Conservation (phyloP, 441 rosid genomes). For the Croton setiger region DNA sequence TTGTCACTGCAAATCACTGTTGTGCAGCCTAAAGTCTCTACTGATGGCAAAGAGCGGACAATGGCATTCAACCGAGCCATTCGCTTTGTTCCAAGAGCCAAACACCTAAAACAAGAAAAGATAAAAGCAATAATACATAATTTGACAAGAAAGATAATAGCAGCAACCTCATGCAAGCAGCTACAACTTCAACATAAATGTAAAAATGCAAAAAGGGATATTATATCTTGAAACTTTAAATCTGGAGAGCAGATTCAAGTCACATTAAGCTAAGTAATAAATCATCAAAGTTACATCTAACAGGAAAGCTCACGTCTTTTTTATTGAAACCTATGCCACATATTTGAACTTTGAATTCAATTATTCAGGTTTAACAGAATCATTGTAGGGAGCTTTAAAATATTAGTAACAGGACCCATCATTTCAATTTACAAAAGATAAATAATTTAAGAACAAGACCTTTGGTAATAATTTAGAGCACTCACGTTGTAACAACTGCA, state of each 20-base stretch:
- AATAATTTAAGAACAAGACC: not conserved
- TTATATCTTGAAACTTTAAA: not conserved
- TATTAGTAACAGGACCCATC: not conserved
- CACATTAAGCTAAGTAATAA: not conserved
- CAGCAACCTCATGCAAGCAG: not conserved
- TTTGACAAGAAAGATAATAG: not conserved
- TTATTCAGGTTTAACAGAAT: not conserved
- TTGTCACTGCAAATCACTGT: slow-evolving; percentile 99
- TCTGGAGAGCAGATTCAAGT: not conserved
- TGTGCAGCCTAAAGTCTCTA: slow-evolving; percentile 97
- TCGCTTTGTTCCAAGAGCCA: slow-evolving; percentile 99
- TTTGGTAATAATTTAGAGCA: slow-evolving; percentile 24
- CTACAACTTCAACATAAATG: not conserved
- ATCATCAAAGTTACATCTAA: not conserved
- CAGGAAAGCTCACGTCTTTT: not conserved
- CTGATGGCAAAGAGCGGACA: slow-evolving; percentile 98
- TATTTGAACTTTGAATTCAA: not conserved
- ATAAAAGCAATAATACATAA: slow-evolving; percentile 18
- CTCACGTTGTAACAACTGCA: slow-evolving; percentile 99
- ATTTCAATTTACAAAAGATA: not conserved
- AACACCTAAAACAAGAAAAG: slow-evolving; percentile 53
- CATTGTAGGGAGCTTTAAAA: slow-evolving; percentile 11
- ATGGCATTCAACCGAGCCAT: slow-evolving; percentile 99
- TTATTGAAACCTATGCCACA: not conserved
- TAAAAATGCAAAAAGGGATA: not conserved